phyloP scores from a whole-genome alignment of 176 grass and related monocot genomes.

The Panicum miliaceum region DNA sequence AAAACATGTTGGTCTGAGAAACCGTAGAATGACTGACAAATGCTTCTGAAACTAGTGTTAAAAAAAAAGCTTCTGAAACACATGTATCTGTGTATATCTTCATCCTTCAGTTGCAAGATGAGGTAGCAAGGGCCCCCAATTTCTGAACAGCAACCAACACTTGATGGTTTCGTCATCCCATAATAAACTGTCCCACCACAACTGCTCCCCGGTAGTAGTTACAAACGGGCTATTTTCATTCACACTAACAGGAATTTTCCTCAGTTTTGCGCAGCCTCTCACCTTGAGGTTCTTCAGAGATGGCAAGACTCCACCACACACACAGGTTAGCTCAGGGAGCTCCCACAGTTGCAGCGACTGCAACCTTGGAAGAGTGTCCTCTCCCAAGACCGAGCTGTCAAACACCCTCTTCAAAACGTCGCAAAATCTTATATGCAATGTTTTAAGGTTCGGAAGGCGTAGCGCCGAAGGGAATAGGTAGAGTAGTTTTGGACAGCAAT shows the following conservation, averaged over 20 bases:
- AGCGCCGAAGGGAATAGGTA: background rate
- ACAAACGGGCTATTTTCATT: conserved; percentile 46
- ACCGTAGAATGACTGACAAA: background rate
- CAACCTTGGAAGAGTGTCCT: conserved; percentile 35
- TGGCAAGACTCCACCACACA: conserved; percentile 43
- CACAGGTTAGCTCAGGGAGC: conserved; percentile 36
- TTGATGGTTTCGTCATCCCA: conserved; percentile 44
- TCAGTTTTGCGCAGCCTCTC: conserved; percentile 38
- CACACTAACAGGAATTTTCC: conserved; percentile 41
- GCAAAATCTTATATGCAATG: conserved; percentile 25
- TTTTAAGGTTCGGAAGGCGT: conserved; percentile 5
- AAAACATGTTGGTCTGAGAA: background rate
- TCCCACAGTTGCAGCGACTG: conserved; percentile 44
- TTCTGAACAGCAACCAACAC: conserved; percentile 43
- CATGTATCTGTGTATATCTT: background rate
- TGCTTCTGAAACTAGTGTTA: background rate
- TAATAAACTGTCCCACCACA: conserved; percentile 43
- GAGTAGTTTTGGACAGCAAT: conserved; percentile 35
- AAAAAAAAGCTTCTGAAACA: too few species aligned
- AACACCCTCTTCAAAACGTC: conserved; percentile 31
- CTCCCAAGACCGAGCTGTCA: background rate
- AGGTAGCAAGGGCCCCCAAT: conserved; percentile 38
- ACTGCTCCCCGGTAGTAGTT: background rate
- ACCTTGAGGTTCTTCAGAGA: conserved; percentile 50
- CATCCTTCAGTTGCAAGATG: conserved; percentile 46